These are phyloP conservation scores for Macrolepiota dolichaula DNA, from an alignment of 768 basidiomycete species.

Conservation along the genomic window DNA sequence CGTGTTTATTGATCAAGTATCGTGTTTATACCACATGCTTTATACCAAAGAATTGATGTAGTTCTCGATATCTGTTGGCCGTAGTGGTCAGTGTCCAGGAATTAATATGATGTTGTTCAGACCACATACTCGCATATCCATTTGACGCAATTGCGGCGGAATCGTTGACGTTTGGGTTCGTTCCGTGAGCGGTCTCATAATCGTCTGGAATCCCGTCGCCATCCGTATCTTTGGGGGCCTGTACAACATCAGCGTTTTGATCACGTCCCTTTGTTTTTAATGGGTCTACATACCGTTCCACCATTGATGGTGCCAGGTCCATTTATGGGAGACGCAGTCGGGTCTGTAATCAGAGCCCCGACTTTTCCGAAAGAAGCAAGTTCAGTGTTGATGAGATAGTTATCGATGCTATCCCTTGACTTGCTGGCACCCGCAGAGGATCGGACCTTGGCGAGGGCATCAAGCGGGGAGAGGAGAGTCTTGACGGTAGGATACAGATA, in stretches of 20 bases:
- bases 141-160: slow-evolving; percentile 28
- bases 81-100: neutral
- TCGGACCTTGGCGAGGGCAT: slow-evolving; percentile 25
- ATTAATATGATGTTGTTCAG: neutral
- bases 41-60: slow-evolving; percentile 31
- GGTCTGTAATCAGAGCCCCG: slow-evolving; percentile 29
- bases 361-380: slow-evolving; percentile 28
- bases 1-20: neutral
- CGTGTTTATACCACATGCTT: slow-evolving; percentile 3
- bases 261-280: neutral
- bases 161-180: slow-evolving; percentile 27
- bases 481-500: slow-evolving; percentile 29
- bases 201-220: slow-evolving; percentile 30
- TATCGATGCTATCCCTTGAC: slow-evolving; percentile 29
- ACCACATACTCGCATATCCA: slow-evolving; percentile 30
- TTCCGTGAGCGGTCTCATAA: slow-evolving; percentile 29
- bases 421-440: slow-evolving; percentile 29
- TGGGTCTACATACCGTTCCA: slow-evolving; percentile 25
- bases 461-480: slow-evolving; percentile 26
- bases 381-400: slow-evolving; percentile 29
- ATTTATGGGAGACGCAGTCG: slow-evolving; percentile 23
- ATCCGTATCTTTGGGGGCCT: slow-evolving; percentile 28
- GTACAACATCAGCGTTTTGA: neutral
- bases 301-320: slow-evolving; percentile 28
- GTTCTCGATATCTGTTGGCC: slow-evolving; percentile 30